phyloP scores from a whole-genome alignment of 2,329 filamentous ascomycete species.

The Dactylellina sp. region DNA sequence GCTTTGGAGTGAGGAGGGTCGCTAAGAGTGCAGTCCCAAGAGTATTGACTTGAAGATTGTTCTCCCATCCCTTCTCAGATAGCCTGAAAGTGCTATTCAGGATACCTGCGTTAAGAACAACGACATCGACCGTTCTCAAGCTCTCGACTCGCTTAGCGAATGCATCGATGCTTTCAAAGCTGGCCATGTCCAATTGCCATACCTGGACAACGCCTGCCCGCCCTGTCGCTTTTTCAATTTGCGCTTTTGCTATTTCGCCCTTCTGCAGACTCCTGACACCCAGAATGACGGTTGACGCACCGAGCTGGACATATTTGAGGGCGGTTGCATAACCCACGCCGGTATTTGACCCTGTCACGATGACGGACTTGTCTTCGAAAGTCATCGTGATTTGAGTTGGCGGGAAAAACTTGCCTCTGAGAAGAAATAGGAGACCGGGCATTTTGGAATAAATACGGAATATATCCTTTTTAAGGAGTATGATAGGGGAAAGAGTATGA shows the following conservation, averaged over 20 bases:
- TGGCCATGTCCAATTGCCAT: constrained; percentile 67
- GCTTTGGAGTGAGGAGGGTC: constrained; percentile 27
- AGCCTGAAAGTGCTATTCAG: constrained; percentile 51
- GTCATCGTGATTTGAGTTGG: constrained; percentile 20
- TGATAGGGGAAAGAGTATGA: constrained; percentile 22
- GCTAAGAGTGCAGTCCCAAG: constrained; percentile 63
- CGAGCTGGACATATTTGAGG: constrained; percentile 64
- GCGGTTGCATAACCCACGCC: constrained; percentile 67
- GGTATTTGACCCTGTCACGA: constrained; percentile 68
- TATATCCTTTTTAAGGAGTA: constrained; percentile 10
- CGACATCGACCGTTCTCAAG: constrained; percentile 65
- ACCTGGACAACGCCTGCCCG: constrained; percentile 64
- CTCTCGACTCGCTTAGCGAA: constrained; percentile 64
- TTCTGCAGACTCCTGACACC: constrained; percentile 65
- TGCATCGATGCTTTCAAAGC: constrained; percentile 65
- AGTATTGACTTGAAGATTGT: constrained; percentile 71
- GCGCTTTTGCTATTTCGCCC: constrained; percentile 65
- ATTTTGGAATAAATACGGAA: constrained; percentile 20
- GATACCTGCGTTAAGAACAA: constrained; percentile 66
- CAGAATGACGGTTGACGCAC: constrained; percentile 66
- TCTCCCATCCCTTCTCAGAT: constrained; percentile 66
- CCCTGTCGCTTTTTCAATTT: constrained; percentile 61
- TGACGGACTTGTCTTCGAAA: constrained; percentile 61
- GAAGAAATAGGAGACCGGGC: constrained; percentile 20
- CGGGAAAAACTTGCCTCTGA: constrained; percentile 28